A percentile compares a stretch with the other conserved stretches of the same genome.
Evolutionary conservation across 2,329 filamentous ascomycete genomes (phyloP).

Genomic region (Dactylellina parvicollis): DNA sequence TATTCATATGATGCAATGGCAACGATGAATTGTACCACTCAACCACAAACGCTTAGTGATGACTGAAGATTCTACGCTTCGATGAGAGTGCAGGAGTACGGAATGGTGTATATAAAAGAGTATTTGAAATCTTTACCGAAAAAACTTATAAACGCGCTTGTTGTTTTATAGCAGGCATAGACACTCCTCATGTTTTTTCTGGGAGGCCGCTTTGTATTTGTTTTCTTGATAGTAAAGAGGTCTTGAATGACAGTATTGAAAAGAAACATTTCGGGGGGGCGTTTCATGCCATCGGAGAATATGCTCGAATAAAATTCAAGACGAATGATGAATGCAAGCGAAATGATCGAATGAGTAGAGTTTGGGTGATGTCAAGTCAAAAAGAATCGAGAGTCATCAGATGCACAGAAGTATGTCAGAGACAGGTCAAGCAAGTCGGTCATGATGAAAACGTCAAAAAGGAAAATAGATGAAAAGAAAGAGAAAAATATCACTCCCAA

Average conservation of each 20-base stretch:
- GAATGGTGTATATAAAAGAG: constrained; percentile 13
- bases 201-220: neutral
- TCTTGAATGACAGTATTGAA: neutral
- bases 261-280: too few species aligned
- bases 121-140: neutral
- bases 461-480: neutral
- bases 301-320: neutral
- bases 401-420: neutral
- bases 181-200: neutral
- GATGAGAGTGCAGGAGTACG: neutral
- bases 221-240: neutral
- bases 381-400: neutral
- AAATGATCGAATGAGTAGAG: constrained; percentile 6
- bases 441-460: constrained; percentile 1
- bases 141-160: neutral
- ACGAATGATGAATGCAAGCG: neutral
- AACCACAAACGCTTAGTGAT: constrained; percentile 61
- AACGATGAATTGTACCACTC: constrained; percentile 69
- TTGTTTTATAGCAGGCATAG: neutral
- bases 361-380: neutral
- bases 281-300: too few species aligned
- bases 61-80: neutral
- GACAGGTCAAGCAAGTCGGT: neutral
- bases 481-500: constrained; percentile 24
- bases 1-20: constrained; percentile 59